Conservation (phyloP, 1,284 basidiomycete genomes). For the Wolfiporia cocos region DNA sequence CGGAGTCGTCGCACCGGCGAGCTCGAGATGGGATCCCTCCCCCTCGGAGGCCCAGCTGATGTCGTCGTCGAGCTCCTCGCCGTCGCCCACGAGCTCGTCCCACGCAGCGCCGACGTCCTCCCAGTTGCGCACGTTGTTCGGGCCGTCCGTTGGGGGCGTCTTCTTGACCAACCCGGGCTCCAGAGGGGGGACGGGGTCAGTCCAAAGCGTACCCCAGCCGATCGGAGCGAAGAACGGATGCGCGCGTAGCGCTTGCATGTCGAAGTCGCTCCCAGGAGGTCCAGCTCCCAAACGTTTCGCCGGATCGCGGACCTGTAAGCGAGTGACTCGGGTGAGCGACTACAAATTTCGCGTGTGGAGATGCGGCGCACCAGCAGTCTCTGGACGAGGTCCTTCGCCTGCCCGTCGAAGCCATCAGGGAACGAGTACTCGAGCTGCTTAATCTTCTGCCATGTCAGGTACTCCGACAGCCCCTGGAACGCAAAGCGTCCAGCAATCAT, state of each 20-base stretch:
- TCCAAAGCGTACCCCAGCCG: conserved; percentile 77
- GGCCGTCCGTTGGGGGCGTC: conserved; percentile 29
- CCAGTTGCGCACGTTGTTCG: conserved; percentile 3
- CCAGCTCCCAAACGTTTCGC: conserved; percentile 63
- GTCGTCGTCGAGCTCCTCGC: conserved; percentile 23
- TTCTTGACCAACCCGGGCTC: conserved; percentile 50
- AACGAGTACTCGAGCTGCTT: conserved; percentile 70
- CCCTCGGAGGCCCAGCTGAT: conserved; percentile 45
- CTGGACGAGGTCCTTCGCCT: conserved; percentile 63
- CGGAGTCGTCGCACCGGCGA: conserved; percentile 6
- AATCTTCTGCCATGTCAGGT: conserved; percentile 79
- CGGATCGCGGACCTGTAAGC: conserved; percentile 62
- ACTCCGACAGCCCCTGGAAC: conserved; percentile 84
- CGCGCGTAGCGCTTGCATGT: conserved; percentile 55
- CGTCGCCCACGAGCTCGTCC: conserved; percentile 39
- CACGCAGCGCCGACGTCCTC: conserved; percentile 46
- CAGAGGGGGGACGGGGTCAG: conserved; percentile 49
- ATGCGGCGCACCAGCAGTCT: conserved; percentile 54
- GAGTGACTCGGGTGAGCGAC: conserved; percentile 3
- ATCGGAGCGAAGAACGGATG: conserved; percentile 76
- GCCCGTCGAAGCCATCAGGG: conserved; percentile 65
- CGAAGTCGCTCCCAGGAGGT: conserved; percentile 36
- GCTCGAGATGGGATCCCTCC: conserved; percentile 27
- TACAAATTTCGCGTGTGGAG: too few relatives aligned
- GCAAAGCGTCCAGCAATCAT: conserved; percentile 93